Conservation (phyloP, 2,329 filamentous ascomycete genomes). For the Aspergillus quadricinctus region DNA sequence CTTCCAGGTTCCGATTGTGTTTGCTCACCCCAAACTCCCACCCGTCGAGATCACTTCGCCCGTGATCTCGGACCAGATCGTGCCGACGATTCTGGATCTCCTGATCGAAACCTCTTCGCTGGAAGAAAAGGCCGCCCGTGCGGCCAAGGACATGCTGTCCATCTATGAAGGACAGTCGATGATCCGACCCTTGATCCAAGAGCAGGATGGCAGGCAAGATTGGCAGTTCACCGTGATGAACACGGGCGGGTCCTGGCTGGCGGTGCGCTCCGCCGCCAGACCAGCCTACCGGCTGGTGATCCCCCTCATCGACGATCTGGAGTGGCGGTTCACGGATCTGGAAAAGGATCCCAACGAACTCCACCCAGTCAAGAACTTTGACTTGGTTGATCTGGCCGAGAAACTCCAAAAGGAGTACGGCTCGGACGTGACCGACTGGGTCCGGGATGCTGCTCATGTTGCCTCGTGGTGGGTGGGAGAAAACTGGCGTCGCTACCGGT, state of each 20-base stretch:
- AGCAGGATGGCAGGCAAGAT: constrained; percentile 18
- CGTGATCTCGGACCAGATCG: constrained; percentile 27
- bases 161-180: constrained; percentile 32
- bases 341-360: constrained; percentile 23
- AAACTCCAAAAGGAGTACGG: constrained; percentile 17
- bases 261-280: constrained; percentile 26
- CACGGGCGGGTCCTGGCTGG: constrained; percentile 29
- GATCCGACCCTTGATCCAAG: constrained; percentile 22
- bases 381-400: constrained; percentile 17
- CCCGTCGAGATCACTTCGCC: constrained; percentile 24
- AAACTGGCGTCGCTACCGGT: constrained; percentile 25
- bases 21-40: constrained; percentile 30
- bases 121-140: constrained; percentile 15
- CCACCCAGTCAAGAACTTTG: constrained; percentile 20
- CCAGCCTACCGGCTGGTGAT: constrained; percentile 27
- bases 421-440: constrained; percentile 17
- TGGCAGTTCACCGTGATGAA: constrained; percentile 36
- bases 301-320: constrained; percentile 27
- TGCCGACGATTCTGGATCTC: constrained; percentile 30
- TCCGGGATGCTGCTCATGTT: constrained; percentile 24
- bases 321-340: constrained; percentile 31
- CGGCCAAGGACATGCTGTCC: constrained; percentile 23
- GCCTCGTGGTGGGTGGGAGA: constrained; percentile 29
- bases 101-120: constrained; percentile 29
- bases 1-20: constrained; percentile 31